Percentiles rank a stretch among this genome's conserved stretches.
Conservation (phyloP, 2,329 filamentous ascomycete species). For the Pseudogymnoascus pannorum region DNA sequence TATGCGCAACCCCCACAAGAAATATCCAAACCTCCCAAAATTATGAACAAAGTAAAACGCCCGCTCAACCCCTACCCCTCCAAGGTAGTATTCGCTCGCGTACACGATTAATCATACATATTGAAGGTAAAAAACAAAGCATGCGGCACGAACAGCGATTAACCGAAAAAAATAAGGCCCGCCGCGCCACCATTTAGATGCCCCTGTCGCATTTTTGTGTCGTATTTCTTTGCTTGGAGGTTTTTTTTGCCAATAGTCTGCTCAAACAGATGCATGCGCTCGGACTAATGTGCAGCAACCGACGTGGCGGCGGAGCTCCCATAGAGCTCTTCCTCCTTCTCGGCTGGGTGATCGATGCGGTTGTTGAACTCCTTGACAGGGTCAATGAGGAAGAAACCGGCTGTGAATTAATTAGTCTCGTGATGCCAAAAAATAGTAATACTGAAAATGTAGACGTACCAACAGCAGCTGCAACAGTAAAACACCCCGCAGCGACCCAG, state of each 20-base stretch:
- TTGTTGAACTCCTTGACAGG: constrained; percentile 32
- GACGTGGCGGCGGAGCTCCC: not conserved
- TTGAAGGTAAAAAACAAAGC: not conserved
- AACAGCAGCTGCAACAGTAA: constrained; percentile 20
- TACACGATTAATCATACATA: not conserved
- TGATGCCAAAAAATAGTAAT: not conserved
- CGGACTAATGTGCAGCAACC: not conserved
- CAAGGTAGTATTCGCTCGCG: not conserved
- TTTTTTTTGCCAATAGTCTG: not conserved
- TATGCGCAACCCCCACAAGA: not conserved
- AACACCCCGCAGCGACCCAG: constrained; percentile 28
- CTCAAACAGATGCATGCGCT: not conserved
- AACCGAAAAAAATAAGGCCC: not conserved
- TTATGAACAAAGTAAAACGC: not conserved
- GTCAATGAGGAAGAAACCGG: constrained; percentile 27
- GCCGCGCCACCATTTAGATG: not conserved
- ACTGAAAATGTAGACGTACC: not conserved
- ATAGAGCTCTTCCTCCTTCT: constrained; percentile 27
- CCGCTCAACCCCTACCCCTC: not conserved
- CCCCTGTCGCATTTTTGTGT: not conserved
- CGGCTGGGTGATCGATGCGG: constrained; percentile 32
- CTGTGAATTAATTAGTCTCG: constrained; percentile 17
- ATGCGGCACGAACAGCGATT: not conserved
- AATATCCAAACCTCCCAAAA: not conserved
- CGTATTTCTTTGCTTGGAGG: not conserved